Evolutionary conservation across 2,329 filamentous ascomycete genomes (phyloP).

Genomic region (Cercospora sp.): DNA sequence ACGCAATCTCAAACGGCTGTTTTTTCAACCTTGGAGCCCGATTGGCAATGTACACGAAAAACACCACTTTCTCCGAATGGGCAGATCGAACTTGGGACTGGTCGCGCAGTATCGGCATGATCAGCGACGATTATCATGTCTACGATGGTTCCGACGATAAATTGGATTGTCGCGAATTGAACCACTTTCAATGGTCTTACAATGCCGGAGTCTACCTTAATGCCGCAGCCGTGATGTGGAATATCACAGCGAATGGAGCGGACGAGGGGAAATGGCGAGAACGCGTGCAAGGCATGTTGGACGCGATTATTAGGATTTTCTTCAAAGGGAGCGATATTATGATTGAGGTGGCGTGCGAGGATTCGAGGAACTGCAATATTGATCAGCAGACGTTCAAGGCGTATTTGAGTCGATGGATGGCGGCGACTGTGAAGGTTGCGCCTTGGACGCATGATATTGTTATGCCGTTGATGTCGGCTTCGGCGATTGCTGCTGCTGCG

Average conservation of each 20-base stretch:
- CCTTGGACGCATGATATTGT: slow-evolving; percentile 46
- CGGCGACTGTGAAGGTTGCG: slow-evolving; percentile 43
- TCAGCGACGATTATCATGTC: slow-evolving; percentile 46
- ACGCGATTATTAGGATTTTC: slow-evolving; percentile 38
- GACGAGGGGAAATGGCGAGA: slow-evolving; percentile 40
- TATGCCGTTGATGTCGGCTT: slow-evolving; percentile 54
- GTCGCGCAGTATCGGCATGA: slow-evolving; percentile 53
- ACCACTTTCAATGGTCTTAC: slow-evolving; percentile 51
- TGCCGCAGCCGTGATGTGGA: slow-evolving; percentile 49
- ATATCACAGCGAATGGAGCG: slow-evolving; percentile 26
- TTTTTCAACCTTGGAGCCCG: slow-evolving; percentile 50
- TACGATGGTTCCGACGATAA: slow-evolving; percentile 48
- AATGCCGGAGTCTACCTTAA: slow-evolving; percentile 49
- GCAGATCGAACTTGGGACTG: slow-evolving; percentile 45
- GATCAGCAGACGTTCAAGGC: slow-evolving; percentile 49
- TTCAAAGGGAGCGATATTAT: slow-evolving; percentile 40
- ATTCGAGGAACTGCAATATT: slow-evolving; percentile 42
- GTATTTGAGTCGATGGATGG: slow-evolving; percentile 48
- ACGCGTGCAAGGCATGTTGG: slow-evolving; percentile 20
- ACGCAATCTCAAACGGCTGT: slow-evolving; percentile 51
- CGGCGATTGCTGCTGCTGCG: slow-evolving; percentile 55
- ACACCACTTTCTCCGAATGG: slow-evolving; percentile 63
- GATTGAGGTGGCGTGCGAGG: slow-evolving; percentile 46
- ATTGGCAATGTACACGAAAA: slow-evolving; percentile 38
- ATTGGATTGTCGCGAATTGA: slow-evolving; percentile 45